Conservation (phyloP, 768 basidiomycete species). For the Suillus placidus region DNA sequence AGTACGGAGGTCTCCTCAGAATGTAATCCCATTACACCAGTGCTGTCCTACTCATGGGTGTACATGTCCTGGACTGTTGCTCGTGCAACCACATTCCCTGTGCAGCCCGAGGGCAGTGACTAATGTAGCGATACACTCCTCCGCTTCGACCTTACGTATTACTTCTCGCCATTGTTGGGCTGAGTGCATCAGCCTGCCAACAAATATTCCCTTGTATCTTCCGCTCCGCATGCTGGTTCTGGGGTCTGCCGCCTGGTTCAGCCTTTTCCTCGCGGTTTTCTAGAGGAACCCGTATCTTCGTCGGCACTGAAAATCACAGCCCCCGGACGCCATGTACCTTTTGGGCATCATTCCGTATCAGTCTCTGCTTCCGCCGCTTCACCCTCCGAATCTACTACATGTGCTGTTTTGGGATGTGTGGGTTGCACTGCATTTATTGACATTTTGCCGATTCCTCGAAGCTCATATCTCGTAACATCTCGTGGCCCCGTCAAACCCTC, state of each 20-base stretch:
- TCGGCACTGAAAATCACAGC: constrained; percentile 29
- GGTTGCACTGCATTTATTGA: constrained; percentile 25
- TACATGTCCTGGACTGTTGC: not conserved
- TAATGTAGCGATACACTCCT: constrained; percentile 1
- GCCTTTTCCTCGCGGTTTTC: not conserved
- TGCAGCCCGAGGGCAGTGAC: not conserved
- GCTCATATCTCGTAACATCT: constrained; percentile 24
- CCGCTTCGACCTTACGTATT: constrained; percentile 15
- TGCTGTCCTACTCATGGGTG: not conserved
- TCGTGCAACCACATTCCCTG: not conserved
- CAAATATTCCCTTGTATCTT: not conserved
- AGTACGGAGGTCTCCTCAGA: not conserved
- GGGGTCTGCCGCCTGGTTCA: not conserved
- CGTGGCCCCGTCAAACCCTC: constrained; percentile 21
- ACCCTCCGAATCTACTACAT: not conserved
- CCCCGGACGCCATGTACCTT: constrained; percentile 14
- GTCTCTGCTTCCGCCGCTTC: constrained; percentile 4
- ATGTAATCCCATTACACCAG: not conserved
- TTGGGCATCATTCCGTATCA: not conserved
- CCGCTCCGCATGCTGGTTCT: not conserved
- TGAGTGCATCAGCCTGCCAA: not conserved
- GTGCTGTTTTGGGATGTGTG: constrained; percentile 6
- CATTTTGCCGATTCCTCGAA: constrained; percentile 7
- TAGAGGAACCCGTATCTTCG: not conserved
- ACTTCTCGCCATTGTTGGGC: not conserved